Evolutionary conservation across 177 flowering plant species (phyloP).

Genomic region (Tripterygium wilfordii): DNA sequence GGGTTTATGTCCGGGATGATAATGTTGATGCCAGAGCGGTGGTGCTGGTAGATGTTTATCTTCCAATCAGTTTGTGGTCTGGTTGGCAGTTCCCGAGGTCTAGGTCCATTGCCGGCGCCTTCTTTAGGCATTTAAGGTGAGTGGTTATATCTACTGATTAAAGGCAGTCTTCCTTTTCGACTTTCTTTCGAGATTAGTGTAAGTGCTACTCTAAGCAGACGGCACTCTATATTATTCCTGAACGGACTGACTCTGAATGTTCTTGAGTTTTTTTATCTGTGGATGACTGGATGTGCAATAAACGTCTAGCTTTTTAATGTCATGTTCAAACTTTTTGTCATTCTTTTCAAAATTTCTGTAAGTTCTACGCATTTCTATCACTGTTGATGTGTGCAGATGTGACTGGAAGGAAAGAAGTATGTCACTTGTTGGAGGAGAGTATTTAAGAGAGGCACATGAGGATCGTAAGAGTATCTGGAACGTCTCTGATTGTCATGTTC

Average conservation of each 20-base stretch:
- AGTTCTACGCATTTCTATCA: conserved; percentile 9
- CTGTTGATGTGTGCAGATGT: conserved; percentile 43
- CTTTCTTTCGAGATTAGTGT: not conserved
- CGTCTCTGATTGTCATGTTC: conserved; percentile 66
- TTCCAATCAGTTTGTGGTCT: conserved; percentile 57
- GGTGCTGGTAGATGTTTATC: conserved; percentile 70
- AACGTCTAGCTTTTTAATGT: no score
- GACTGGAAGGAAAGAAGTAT: conserved; percentile 65
- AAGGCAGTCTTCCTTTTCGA: not conserved
- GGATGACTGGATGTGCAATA: no score
- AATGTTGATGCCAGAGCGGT: conserved; percentile 46
- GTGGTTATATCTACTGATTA: not conserved
- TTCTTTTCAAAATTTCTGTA: not conserved
- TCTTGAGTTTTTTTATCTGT: not conserved
- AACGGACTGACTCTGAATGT: no score
- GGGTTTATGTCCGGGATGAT: conserved; percentile 17
- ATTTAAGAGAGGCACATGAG: conserved; percentile 7
- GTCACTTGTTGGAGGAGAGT: conserved; percentile 22
- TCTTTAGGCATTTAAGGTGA: conserved; percentile 79
- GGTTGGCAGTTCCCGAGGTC: conserved; percentile 89
- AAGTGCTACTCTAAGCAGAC: no score
- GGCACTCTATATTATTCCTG: no score
- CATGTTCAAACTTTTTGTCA: no score
- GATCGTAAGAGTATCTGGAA: conserved; percentile 40
- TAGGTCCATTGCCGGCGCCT: conserved; percentile 46